Conservation (phyloP, 1,284 basidiomycete species). For the Grifola frondosa region DNA sequence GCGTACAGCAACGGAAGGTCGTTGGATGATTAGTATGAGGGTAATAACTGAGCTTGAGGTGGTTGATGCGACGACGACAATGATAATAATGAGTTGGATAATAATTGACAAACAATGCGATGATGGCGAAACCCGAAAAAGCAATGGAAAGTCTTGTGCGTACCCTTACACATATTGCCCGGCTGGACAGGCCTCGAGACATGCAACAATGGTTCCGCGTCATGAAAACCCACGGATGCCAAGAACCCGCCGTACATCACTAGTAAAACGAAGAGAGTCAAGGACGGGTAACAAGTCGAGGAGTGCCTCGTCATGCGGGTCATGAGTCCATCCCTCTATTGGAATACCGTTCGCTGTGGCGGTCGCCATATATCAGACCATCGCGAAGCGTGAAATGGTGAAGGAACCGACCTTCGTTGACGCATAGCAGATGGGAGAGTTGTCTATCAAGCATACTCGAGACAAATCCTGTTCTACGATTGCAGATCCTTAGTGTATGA, state of each 20-base stretch:
- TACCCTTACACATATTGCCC: background rate
- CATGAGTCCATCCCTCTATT: constrained; percentile 98
- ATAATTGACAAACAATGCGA: constrained; percentile 8
- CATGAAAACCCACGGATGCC: constrained; percentile 71
- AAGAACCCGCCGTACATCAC: constrained; percentile 90
- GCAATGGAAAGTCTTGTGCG: background rate
- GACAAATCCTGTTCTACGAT: constrained; percentile 88
- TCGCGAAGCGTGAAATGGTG: background rate
- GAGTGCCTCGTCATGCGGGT: constrained; percentile 94
- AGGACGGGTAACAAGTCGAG: constrained; percentile 94
- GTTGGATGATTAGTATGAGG: constrained; percentile 23
- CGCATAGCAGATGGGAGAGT: constrained; percentile 91
- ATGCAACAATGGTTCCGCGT: constrained; percentile 14
- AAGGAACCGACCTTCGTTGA: constrained; percentile 79
- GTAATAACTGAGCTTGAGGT: constrained; percentile 6
- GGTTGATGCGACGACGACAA: background rate
- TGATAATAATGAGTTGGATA: constrained; percentile 5
- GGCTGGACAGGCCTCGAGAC: no score
- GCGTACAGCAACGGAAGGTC: constrained; percentile 18
- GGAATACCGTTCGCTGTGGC: constrained; percentile 89
- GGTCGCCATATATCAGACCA: constrained; percentile 3
- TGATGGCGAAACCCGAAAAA: background rate
- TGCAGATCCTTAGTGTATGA: constrained; percentile 93
- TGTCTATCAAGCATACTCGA: constrained; percentile 93
- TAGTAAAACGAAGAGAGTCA: constrained; percentile 93